Evolutionary conservation across 2,329 filamentous ascomycete species (phyloP), one percentile per base, ranked within the genome.

Genomic region (Aspergillus sp.): DNA sequence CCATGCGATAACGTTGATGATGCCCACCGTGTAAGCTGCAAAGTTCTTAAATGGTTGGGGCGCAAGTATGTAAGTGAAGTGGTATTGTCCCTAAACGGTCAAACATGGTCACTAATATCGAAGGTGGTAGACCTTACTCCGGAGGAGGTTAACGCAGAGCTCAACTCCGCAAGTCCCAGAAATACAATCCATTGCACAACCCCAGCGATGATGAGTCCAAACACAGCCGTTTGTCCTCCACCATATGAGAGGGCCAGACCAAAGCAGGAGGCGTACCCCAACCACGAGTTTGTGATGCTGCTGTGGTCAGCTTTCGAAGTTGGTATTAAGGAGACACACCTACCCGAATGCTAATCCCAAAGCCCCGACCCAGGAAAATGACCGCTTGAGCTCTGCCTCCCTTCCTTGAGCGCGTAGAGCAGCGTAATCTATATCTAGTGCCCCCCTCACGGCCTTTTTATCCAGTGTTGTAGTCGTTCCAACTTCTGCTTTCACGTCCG

Each of bases 11-110:
- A 61, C 45, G 23, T 52, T 60, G 43, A 61, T 53, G 38, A 52
- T 52, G 4, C 61, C 61, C 4, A 62, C 50, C 5, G 49, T 41
- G 33, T 58, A 63, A 9, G 60, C 60, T 7, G 55, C 54, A 39
- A 63, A 62, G 7, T 49, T 54, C 41, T 53, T 60, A 15, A 48
- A 45, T 7, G 43, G 38, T 7, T 48, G 46, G 1, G 60, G 60
- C 0, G 60, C 53, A 22, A 64, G 38, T 17, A 63, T 60, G 32
- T 58, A 64, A 7, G 54, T 56, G 44, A 61, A 63, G 47, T 64
- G 61, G 39, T 64, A 63, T 51, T 63, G 59, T 12, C 61, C 61
- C 38, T 41, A 4, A 4, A 12, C 13, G 7, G n/a, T 35, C 33
- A 35, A 5, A 6, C 5, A 5, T 3, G n/a, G 15, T 41, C 19